A percentile compares a stretch with the other conserved stretches of the same genome.
Evolutionary conservation across 768 basidiomycete species (phyloP).

Genomic region (Suillus subalutaceus): DNA sequence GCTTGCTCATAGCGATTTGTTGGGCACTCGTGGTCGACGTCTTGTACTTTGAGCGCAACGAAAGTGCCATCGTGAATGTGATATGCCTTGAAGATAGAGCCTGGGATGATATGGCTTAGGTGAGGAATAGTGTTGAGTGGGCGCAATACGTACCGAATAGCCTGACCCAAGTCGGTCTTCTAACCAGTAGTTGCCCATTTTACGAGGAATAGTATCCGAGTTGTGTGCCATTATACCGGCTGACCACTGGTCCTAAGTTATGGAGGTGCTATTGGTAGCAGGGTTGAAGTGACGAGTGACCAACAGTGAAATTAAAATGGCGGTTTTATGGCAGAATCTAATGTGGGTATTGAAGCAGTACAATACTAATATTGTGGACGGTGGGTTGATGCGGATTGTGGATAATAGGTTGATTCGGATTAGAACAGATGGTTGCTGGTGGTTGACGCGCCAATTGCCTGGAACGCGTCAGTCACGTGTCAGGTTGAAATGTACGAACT

Average conservation of each 20-base stretch:
- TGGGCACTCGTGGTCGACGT: conserved; percentile 70
- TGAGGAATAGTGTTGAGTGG: conserved; percentile 8
- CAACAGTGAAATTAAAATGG: not conserved
- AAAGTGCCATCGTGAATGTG: conserved; percentile 57
- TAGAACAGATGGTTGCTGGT: not conserved
- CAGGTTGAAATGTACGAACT: not conserved
- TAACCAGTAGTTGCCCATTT: conserved; percentile 64
- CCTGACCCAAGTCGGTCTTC: conserved; percentile 66
- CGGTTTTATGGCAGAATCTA: not conserved
- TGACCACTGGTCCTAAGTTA: conserved; percentile 6
- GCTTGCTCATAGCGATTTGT: conserved; percentile 73
- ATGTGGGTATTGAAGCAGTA: conserved; percentile 4
- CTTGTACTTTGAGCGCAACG: conserved; percentile 79
- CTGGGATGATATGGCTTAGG: conserved; percentile 37
- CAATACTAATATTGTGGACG: not conserved
- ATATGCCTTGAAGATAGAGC: conserved; percentile 68
- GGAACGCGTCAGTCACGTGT: conserved; percentile 33
- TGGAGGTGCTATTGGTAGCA: not conserved
- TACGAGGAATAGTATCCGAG: conserved; percentile 30
- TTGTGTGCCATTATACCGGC: conserved; percentile 16
- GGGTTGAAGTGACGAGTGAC: not conserved
- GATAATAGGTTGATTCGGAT: not conserved
- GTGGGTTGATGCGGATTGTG: not conserved
- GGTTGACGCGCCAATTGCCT: conserved; percentile 8
- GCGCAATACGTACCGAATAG: conserved; percentile 55